Conservation (phyloP, 2,329 filamentous ascomycete species). For the Metarhizium sp. region DNA sequence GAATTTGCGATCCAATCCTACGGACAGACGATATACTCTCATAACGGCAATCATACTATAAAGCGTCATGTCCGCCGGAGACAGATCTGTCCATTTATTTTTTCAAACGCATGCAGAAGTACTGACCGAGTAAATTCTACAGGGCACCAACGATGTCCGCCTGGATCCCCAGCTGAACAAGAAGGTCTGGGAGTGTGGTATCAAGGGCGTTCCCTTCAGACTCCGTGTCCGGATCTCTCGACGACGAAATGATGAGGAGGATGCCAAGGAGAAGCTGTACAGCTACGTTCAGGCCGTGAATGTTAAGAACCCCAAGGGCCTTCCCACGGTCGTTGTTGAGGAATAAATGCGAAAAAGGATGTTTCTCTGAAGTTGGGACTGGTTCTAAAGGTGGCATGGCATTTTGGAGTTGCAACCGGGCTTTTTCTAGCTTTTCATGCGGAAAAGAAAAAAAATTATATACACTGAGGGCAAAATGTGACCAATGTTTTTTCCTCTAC, state of each 20-base stretch:
- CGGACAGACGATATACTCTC: not conserved
- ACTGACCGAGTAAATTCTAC: conserved; percentile 15
- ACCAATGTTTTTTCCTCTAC: conserved; percentile 17
- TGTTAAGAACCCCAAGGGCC: conserved; percentile 98
- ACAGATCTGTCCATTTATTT: not conserved
- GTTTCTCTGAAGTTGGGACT: conserved; percentile 26
- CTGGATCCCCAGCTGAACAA: conserved; percentile 99
- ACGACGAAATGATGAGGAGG: conserved; percentile 99
- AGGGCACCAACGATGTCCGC: conserved; percentile 96
- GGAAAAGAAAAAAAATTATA: conserved; percentile 22
- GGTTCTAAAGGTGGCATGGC: conserved; percentile 33
- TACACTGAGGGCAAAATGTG: conserved; percentile 18
- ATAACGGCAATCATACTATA: not conserved
- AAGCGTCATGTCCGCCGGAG: not conserved
- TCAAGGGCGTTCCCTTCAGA: conserved; percentile 98
- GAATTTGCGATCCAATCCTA: not conserved
- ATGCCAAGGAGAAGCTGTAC: conserved; percentile 99
- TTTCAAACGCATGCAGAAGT: not conserved
- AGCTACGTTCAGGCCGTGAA: conserved; percentile 99
- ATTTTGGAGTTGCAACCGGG: conserved; percentile 37
- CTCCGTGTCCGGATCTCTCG: conserved; percentile 97
- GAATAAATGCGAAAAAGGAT: conserved; percentile 40
- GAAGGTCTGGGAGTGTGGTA: conserved; percentile 99
- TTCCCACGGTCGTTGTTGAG: conserved; percentile 82
- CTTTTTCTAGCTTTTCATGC: conserved; percentile 33